Percentiles rank a stretch among this genome's conserved stretches.
phyloP scores from a whole-genome alignment of 768 basidiomycete genomes.

The Pisolithus sp. region DNA sequence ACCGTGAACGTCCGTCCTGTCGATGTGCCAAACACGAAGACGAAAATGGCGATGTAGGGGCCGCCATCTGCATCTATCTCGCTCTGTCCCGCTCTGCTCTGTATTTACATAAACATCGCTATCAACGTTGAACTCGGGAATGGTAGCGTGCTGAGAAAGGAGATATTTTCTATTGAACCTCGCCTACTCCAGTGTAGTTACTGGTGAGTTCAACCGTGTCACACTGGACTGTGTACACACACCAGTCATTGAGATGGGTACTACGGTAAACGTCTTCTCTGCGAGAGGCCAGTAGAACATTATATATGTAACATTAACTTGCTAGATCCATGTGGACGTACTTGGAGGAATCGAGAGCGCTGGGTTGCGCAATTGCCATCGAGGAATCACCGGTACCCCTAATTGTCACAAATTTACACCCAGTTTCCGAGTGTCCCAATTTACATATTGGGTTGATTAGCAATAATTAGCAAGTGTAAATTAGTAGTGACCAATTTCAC shows the following conservation, averaged over 20 bases:
- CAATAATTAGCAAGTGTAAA: too few relatives aligned
- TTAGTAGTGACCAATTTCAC: too few relatives aligned
- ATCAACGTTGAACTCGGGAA: too few relatives aligned
- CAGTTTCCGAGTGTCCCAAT: too few relatives aligned
- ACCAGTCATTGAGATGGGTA: conserved; percentile 7
- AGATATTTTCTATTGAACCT: too few relatives aligned
- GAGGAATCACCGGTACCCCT: not conserved
- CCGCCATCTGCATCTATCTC: too few relatives aligned
- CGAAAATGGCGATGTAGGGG: not conserved
- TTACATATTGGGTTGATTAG: too few relatives aligned
- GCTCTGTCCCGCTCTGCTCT: too few relatives aligned
- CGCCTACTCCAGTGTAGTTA: not conserved
- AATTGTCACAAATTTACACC: too few relatives aligned
- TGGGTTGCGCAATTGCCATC: not conserved
- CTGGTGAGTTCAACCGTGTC: conserved; percentile 7
- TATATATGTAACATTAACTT: too few relatives aligned
- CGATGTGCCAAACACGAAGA: not conserved
- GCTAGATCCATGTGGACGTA: not conserved
- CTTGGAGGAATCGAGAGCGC: not conserved
- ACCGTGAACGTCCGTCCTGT: not conserved
- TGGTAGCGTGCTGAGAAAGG: too few relatives aligned
- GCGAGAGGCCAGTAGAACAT: not conserved
- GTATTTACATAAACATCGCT: too few relatives aligned
- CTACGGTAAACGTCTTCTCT: conserved; percentile 1
- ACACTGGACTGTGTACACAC: conserved; percentile 8